Evolutionary conservation across 345 rosid genomes (phyloP).

Genomic region (Cardamine chenopodiifolia): DNA sequence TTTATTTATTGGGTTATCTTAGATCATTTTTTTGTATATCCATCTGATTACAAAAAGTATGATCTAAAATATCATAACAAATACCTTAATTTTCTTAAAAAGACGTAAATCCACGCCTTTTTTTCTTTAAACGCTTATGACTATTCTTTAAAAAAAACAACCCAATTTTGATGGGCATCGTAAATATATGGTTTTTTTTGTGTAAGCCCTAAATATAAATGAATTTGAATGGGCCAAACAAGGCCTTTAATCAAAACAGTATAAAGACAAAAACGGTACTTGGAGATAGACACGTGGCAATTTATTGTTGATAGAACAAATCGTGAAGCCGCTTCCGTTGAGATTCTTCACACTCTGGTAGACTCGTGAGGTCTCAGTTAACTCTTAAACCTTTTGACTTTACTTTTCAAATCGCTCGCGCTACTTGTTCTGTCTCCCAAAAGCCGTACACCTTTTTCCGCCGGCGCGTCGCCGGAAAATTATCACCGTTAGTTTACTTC

Average conservation of each 20-base stretch:
- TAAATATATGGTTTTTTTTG: not conserved
- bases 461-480: slow-evolving; percentile 23
- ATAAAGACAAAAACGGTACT: slow-evolving; percentile 6
- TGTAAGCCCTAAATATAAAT: slow-evolving; percentile 6
- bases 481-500: slow-evolving; percentile 12
- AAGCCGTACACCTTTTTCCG: slow-evolving; percentile 18
- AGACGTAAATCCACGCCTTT: no score
- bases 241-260: not conserved
- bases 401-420: slow-evolving; percentile 26
- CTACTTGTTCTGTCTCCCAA: not conserved
- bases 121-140: not conserved
- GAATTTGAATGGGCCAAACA: not conserved
- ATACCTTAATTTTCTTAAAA: not conserved
- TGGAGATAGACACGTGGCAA: slow-evolving; percentile 30
- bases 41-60: no score
- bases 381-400: slow-evolving; percentile 29
- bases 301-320: slow-evolving; percentile 6
- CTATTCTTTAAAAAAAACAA: not conserved
- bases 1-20: not conserved
- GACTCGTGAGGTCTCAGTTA: slow-evolving; percentile 22
- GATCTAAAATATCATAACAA: no score
- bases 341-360: slow-evolving; percentile 13
- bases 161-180: not conserved
- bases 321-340: slow-evolving; percentile 35
- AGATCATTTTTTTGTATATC: no score